Evolutionary conservation across 2,329 filamentous ascomycete genomes (phyloP), one percentile per base, ranked within the genome.

Genomic region (Talaromyces amestolkiae): DNA sequence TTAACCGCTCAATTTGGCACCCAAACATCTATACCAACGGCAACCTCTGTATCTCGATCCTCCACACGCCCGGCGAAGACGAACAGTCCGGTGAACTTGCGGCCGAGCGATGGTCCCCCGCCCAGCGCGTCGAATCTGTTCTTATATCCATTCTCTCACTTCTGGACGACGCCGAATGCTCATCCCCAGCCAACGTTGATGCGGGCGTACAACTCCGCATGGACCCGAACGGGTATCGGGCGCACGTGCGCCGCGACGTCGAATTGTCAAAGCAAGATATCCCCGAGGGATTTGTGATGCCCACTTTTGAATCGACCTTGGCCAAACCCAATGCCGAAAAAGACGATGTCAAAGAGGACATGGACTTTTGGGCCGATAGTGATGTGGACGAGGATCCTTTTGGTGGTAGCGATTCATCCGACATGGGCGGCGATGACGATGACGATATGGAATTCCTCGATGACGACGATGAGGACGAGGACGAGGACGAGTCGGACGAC

Each of bases 21-120:
- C 94, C 94, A 3, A 99, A 99, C 77, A 89, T 99, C 73, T 98
- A 98, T 80, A 81, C 87, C 6, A 91, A 97, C 76, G 94, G 94
- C 72, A 89, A 89, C 70, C 86, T 98, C 53, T 98, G 95, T 82
- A 98, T 99, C 76, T 97, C 93, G 54, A 99, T 99, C 73, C 87
- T 99, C 11, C 94, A 99, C 78, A 86, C 87, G 19, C 93, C 95
- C 0, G 95, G 95, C 70, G 92, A 97, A 67, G 94, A 98, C 75
- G 87, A 91, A 71, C 94, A 93, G 83, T 97, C 93, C 0, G 95
- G 95, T 67, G 94, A 98, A 79, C 80, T 86, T 45, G 94, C 95
- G 7, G 90, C 89, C 66, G 95, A 98, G 80, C 91, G 94, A 65
- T 99, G 94, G 94, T 93, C 92, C 6, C 93, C 95, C 1, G 88